Evolutionary conservation across 176 grass and related monocot species (phyloP), one percentile per base, ranked within the genome.

Genomic region (Puya raimondii): DNA sequence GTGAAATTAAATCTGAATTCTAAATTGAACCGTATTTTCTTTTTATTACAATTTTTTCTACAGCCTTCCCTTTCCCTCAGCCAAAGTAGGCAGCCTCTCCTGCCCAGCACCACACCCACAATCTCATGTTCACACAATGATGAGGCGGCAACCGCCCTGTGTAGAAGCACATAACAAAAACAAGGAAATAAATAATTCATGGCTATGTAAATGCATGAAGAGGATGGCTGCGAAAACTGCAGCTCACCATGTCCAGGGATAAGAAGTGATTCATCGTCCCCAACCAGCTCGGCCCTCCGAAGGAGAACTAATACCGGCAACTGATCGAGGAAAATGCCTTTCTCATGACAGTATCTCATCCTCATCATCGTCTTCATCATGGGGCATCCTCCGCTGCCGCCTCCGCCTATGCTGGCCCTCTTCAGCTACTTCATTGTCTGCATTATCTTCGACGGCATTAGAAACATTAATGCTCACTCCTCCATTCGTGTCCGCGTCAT

Each of bases 381-480:
- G 33, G 33, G 56, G 21, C 56, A 6, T 61, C 53, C 9, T 20
- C 21, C 7, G 17, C 16, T 61, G 21, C 21, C 56, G 16, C 3
- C 14, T 61, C 56, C 15, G 16, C 7, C 56, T 61, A 18, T 20
- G 14, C 56, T 61, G 21, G 56, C n/a, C 56, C 56, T 61, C 56
- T 61, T 16, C 16, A 18, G 56, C 74, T 71, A 0, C 74, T 26
- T 13, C 47, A 25, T 58, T 47, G 70, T 54, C 80, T 18, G 71
- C 80, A 11, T 50, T 67, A 18, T 71, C 69, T 0, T 52, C 63
- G 23, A 25, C 67, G 17, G 61, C 6, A 20, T 26, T 61, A 18
- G 61, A 77, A 42, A 33, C 77, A 65, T 48, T 65, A 11, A 53
- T 10, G 51, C 42, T 63, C 49, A 15, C 50, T 59, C 53, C 80